Evolutionary conservation across 371 early-diverging fungal species (phyloP), one percentile per base, ranked within the genome.

Genomic region (Chytridium lagenaria): DNA sequence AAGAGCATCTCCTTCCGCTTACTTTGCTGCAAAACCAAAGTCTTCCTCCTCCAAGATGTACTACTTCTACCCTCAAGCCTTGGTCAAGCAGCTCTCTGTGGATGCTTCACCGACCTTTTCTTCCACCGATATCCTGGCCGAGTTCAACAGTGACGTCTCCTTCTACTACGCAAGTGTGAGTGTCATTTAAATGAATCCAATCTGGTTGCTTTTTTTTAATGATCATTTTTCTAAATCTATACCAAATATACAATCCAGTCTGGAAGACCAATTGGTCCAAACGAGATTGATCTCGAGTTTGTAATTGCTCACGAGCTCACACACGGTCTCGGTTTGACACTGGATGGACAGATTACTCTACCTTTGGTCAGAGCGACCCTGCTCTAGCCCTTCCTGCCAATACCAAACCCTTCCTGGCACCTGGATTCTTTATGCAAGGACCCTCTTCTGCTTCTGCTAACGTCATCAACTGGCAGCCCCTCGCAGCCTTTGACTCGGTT

Each of bases 271-370:
- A 89, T 89, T 34, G 36, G 12, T 30, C 36, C 69, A 12, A 72
- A 71, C 49, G 87, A 90, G 74, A 80, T 82, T 15, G 90, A 90
- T 68, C 87, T 90, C 57, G 77, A 80, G 52, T 88, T 81, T 73
- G 90, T 90, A 2, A 75, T 86, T 10, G 59, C 84, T 19, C 90
- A 90, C 64, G 90, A 90, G 70, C 77, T 90, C 10, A 80, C 89
- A 36, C 90, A 90, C 77, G 90, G 90, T 0, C 71, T 90, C 22
- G 90, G 90, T 0, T 87, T 67, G 81, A 86, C 30, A 82, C 87
- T 3, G 77, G 74, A 28, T 85, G 87, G 83, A 49, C 63, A 16
- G 50, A 70, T 23, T 77, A 64, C 40, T 33, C 50, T 2, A 15
- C 50, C 28, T 30, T 72, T 26, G 71, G 36, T 59, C 16, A 50